Conservation (phyloP, 495 filamentous ascomycete genomes). For the Neurospora sp. region DNA sequence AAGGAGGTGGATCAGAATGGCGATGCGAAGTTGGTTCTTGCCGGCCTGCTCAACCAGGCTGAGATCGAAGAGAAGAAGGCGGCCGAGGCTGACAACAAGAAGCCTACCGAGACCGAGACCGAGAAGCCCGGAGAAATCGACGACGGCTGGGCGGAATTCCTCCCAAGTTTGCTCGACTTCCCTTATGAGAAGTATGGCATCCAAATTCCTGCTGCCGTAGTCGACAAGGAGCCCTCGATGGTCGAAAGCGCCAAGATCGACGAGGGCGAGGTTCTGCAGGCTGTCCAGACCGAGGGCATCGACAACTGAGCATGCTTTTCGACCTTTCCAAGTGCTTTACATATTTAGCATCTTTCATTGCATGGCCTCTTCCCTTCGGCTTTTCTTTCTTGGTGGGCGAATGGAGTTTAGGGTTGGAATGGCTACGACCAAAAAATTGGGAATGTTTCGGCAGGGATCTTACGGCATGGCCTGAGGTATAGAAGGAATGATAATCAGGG, state of each 20-base stretch:
- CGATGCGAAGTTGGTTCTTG: conserved; percentile 72
- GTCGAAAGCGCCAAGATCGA: conserved; percentile 9
- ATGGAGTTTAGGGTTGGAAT: no score
- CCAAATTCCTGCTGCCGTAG: conserved; percentile 26
- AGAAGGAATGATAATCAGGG: no score
- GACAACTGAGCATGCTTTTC: not conserved
- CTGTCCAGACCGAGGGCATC: not conserved
- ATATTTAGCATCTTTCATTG: not conserved
- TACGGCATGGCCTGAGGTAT: no score
- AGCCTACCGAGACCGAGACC: conserved; percentile 54
- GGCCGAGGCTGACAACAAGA: conserved; percentile 48
- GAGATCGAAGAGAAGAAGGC: conserved; percentile 43
- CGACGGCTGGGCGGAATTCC: conserved; percentile 65
- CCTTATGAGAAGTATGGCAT: conserved; percentile 68
- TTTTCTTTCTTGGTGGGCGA: not conserved
- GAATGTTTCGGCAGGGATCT: no score
- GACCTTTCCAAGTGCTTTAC: no score
- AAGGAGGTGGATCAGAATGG: conserved; percentile 53
- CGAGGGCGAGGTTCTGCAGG: conserved; percentile 12
- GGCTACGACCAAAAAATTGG: no score
- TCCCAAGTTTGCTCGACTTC: conserved; percentile 55
- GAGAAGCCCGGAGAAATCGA: conserved; percentile 47
- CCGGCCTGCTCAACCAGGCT: conserved; percentile 64
- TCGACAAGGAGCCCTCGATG: conserved; percentile 29
- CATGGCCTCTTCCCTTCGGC: not conserved